phyloP scores from a whole-genome alignment of 768 basidiomycete genomes.

The Suillus paluster region DNA sequence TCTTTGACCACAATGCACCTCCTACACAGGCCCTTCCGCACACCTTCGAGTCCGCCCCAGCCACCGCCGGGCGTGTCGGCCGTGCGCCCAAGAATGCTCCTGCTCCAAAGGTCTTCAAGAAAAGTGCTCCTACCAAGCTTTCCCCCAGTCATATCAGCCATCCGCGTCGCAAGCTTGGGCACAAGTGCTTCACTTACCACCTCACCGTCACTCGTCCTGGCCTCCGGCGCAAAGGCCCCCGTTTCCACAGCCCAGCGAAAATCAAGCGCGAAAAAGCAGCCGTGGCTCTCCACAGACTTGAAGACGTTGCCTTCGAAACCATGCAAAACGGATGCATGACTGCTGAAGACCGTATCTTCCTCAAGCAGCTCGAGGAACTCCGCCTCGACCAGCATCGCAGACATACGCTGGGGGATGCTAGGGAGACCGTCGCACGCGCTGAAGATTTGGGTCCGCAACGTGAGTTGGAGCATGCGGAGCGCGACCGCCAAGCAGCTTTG shows the following conservation, averaged over 20 bases:
- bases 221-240: constrained; percentile 11
- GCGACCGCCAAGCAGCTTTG: constrained; percentile 22
- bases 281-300: constrained; percentile 10
- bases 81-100: not conserved
- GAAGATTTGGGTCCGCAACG: constrained; percentile 17
- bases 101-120: not conserved
- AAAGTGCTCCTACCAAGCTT: not conserved
- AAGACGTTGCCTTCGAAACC: constrained; percentile 4
- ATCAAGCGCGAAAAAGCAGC: constrained; percentile 2
- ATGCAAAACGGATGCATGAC: constrained; percentile 23
- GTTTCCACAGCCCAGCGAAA: not conserved
- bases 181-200: constrained; percentile 22
- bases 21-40: constrained; percentile 14
- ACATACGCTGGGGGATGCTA: constrained; percentile 24
- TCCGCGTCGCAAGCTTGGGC: constrained; percentile 19
- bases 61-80: not conserved
- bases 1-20: constrained; percentile 14
- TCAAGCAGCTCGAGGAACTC: constrained; percentile 25
- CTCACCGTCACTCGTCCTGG: constrained; percentile 6
- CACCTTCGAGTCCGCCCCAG: not conserved
- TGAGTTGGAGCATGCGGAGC: constrained; percentile 17
- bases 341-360: constrained; percentile 27
- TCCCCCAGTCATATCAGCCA: not conserved
- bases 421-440: constrained; percentile 28
- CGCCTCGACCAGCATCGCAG: constrained; percentile 15